Conservation (phyloP, 306 rosid species). For the Quercus gilva region DNA sequence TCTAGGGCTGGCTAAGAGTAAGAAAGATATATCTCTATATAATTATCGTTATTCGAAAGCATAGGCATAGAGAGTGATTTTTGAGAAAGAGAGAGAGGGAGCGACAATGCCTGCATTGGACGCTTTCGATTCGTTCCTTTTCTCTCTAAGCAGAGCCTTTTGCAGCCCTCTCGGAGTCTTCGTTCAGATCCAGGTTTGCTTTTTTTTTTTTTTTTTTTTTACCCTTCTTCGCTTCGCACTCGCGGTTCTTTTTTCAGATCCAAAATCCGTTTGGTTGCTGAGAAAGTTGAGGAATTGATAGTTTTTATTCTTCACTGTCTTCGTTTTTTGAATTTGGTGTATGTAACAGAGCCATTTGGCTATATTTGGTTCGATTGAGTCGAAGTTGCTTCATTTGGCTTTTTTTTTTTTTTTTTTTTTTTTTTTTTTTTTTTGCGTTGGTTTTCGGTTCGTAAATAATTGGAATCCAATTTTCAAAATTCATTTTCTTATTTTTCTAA, state of each 20-base stretch:
- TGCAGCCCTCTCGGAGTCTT: conserved; percentile 58
- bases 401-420: background rate
- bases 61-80: background rate
- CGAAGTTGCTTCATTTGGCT: background rate
- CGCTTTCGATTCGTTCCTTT: conserved; percentile 67
- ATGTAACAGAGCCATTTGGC: background rate
- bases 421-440: background rate
- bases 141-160: conserved; percentile 52
- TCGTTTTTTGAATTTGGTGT: background rate
- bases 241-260: conserved; percentile 21
- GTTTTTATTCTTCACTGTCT: background rate
- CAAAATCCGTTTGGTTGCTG: conserved; percentile 9
- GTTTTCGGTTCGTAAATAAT: background rate
- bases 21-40: too few relatives aligned
- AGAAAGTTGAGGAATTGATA: background rate
- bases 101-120: conserved; percentile 55
- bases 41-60: background rate
- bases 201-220: background rate
- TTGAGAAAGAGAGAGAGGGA: conserved; percentile 11
- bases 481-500: background rate
- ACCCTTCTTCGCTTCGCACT: background rate
- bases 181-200: conserved; percentile 75
- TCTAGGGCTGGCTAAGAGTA: conserved; percentile 5
- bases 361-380: background rate
- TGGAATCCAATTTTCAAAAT: background rate